Percentiles rank a stretch among this genome's conserved stretches.
Evolutionary conservation across 768 basidiomycete genomes (phyloP).

Genomic region (Krasilnikovozyma curviuscula): DNA sequence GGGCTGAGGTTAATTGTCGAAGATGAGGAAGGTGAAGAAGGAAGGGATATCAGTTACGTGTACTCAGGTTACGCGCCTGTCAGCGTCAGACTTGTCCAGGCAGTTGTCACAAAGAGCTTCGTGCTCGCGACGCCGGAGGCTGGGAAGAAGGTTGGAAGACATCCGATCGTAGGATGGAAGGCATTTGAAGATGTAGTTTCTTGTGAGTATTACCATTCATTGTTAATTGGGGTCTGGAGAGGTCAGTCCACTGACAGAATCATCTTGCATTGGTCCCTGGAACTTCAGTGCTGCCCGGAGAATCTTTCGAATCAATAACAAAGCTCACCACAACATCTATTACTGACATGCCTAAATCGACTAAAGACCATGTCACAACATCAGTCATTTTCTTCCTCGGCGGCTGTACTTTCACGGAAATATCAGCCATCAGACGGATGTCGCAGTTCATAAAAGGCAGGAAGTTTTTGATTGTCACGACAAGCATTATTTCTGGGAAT

Average conservation of each 20-base stretch:
- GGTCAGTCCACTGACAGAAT: not conserved
- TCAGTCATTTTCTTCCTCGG: conserved; percentile 93
- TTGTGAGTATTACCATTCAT: conserved; percentile 23
- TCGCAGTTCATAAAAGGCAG: conserved; percentile 60
- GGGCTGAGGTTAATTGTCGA: conserved; percentile 72
- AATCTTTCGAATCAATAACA: conserved; percentile 44
- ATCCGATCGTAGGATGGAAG: conserved; percentile 89
- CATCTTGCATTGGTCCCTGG: not conserved
- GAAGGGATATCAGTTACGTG: conserved; percentile 86
- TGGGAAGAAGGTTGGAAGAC: conserved; percentile 38
- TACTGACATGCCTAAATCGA: conserved; percentile 16
- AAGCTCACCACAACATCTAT: not conserved
- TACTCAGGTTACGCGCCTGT: conserved; percentile 96
- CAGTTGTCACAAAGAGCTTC: conserved; percentile 73
- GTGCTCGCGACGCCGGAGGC: conserved; percentile 33
- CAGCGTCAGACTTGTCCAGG: conserved; percentile 76
- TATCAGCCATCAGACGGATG: conserved; percentile 85
- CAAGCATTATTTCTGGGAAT: conserved; percentile 63
- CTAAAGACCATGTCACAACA: conserved; percentile 47
- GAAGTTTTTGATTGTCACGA: conserved; percentile 55
- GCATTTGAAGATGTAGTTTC: conserved; percentile 82
- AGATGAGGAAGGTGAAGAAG: conserved; percentile 46
- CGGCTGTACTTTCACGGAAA: conserved; percentile 92
- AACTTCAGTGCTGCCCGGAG: conserved; percentile 43
- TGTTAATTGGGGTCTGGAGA: not conserved